Evolutionary conservation across 164 flowering plant species (phyloP).

Genomic region (Chloranthus sessilifolius): DNA sequence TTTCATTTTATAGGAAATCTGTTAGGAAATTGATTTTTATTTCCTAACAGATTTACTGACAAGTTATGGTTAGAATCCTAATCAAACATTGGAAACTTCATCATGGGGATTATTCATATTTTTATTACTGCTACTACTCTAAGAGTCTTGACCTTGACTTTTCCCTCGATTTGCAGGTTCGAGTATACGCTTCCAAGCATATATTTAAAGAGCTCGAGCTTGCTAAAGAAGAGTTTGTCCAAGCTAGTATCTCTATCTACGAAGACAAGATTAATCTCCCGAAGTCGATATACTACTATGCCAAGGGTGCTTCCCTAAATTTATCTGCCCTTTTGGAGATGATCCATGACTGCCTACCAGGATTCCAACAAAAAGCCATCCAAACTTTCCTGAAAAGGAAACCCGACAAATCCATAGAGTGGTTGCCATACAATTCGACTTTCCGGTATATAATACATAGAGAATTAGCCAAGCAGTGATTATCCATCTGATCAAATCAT

Average conservation of each 20-base stretch:
- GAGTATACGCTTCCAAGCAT: slow-evolving; percentile 42
- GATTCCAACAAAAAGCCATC: slow-evolving; percentile 33
- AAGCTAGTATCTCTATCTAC: slow-evolving; percentile 28
- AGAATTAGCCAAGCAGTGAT: slow-evolving; percentile 24
- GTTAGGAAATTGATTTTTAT: too few species aligned
- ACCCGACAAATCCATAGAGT: slow-evolving; percentile 34
- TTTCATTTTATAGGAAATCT: too few species aligned
- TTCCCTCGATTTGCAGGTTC: slow-evolving; percentile 52
- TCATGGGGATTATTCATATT: too few species aligned
- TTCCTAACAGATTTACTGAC: too few species aligned
- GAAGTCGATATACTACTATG: slow-evolving; percentile 37
- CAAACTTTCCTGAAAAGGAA: slow-evolving; percentile 28
- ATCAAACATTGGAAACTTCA: too few species aligned
- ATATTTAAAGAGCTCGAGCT: slow-evolving; percentile 42
- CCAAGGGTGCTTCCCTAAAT: slow-evolving; percentile 44
- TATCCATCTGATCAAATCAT: slow-evolving; percentile 6
- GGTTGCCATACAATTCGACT: slow-evolving; percentile 41
- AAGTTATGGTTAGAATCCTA: too few species aligned
- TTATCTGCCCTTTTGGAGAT: slow-evolving; percentile 32
- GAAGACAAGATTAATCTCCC: slow-evolving; percentile 55
- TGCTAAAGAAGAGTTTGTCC: slow-evolving; percentile 49
- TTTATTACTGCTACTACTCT: too few species aligned
- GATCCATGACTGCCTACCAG: slow-evolving; percentile 27
- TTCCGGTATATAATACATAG: slow-evolving; percentile 51
- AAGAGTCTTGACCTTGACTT: too few species aligned